Percentiles rank a stretch among this genome's conserved stretches.
Evolutionary conservation across 306 rosid genomes (phyloP).

Genomic region (Quercus cerris): DNA sequence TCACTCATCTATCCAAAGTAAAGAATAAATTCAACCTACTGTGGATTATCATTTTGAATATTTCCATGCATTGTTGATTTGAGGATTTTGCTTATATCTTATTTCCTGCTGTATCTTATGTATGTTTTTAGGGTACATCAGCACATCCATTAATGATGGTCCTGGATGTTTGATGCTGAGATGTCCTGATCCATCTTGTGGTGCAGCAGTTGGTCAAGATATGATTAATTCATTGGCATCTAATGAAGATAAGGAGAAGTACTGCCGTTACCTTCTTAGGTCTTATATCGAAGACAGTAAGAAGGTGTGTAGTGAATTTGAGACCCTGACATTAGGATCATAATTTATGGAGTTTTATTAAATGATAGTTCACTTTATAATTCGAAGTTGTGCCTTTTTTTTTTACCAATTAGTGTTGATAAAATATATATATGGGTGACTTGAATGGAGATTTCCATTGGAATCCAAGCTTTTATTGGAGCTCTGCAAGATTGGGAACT

Average conservation of each 20-base stretch:
- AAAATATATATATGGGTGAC: too few species aligned
- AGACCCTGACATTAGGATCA: neutral
- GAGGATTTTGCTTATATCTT: neutral
- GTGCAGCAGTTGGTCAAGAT: constrained; percentile 67
- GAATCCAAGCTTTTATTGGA: too few species aligned
- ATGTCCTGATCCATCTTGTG: constrained; percentile 80
- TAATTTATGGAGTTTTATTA: constrained; percentile 3
- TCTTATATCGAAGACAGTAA: constrained; percentile 75
- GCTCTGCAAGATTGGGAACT: too few species aligned
- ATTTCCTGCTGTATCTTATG: neutral
- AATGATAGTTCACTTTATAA: neutral
- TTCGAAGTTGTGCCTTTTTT: neutral
- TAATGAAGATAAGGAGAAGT: constrained; percentile 52
- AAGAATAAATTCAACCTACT: neutral
- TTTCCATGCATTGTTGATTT: constrained; percentile 13
- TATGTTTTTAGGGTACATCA: constrained; percentile 41
- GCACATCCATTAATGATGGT: constrained; percentile 71
- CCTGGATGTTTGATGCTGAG: constrained; percentile 78
- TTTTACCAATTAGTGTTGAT: too few species aligned
- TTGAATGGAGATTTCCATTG: too few species aligned
- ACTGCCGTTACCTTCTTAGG: constrained; percentile 61
- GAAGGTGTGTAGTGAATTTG: constrained; percentile 34
- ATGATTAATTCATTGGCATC: constrained; percentile 52
- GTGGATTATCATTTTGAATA: neutral
- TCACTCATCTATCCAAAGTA: neutral